Evolutionary conservation across 345 rosid genomes (phyloP).

Genomic region (Populus pruinosa): DNA sequence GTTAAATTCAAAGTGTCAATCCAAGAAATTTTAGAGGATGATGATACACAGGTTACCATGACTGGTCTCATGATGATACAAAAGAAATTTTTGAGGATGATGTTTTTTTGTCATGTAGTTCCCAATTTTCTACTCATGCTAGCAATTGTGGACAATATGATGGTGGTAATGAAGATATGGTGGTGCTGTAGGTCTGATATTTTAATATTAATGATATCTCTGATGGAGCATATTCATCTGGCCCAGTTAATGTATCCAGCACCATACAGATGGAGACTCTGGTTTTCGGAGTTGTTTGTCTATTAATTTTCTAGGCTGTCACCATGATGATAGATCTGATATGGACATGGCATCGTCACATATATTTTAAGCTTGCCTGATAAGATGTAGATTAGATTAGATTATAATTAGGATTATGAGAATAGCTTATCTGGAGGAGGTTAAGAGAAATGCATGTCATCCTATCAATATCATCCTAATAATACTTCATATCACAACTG

Average conservation of each 20-base stretch:
- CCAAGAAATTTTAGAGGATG: not conserved
- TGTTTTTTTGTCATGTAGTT: too few species aligned
- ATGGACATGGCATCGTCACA: not conserved
- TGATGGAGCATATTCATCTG: not conserved
- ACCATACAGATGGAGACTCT: not conserved
- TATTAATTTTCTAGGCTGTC: not conserved
- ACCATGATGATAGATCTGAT: not conserved
- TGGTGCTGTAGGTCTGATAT: not conserved
- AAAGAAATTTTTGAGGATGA: too few species aligned
- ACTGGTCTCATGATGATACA: not conserved
- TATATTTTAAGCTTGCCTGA: not conserved
- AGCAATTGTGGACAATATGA: not conserved
- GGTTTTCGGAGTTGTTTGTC: not conserved
- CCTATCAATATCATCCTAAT: too few species aligned
- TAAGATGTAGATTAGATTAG: not conserved
- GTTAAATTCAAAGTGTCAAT: not conserved
- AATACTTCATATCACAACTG: not conserved
- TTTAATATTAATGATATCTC: not conserved
- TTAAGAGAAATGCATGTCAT: too few species aligned
- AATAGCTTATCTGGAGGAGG: not conserved
- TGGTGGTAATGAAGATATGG: not conserved
- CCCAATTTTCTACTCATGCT: not conserved
- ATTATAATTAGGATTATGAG: not conserved
- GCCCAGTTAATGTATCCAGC: not conserved
- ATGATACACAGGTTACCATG: not conserved